Evolutionary conservation across 2,329 filamentous ascomycete genomes (phyloP).

Genomic region (Cladophialophora carrionii): DNA sequence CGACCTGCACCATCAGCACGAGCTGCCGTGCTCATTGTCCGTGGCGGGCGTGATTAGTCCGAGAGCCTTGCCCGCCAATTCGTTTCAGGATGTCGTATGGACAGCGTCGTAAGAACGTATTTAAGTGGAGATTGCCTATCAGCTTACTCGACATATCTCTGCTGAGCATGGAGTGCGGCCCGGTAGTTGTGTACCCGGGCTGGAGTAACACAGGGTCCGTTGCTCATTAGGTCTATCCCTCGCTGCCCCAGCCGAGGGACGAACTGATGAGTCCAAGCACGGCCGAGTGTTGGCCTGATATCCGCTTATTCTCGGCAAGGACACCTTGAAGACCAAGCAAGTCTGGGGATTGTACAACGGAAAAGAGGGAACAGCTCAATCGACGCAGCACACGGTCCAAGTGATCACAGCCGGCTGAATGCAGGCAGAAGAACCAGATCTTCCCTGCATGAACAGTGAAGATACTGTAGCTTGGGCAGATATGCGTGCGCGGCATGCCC

Average conservation of each 20-base stretch:
- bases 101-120: neutral
- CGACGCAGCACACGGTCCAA: neutral
- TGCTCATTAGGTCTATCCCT: neutral
- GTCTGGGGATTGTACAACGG: neutral
- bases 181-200: neutral
- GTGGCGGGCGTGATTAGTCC: neutral
- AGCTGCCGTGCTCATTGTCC: neutral
- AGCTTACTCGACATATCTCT: neutral
- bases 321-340: neutral
- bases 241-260: too few species aligned
- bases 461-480: conserved; percentile 6
- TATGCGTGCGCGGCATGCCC: neutral
- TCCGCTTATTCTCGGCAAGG: neutral
- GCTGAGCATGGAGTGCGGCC: neutral
- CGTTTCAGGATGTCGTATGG: neutral
- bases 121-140: neutral
- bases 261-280: neutral
- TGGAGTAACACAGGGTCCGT: neutral
- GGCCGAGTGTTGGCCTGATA: neutral
- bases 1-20: neutral
- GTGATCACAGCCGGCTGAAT: neutral
- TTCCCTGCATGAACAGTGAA: conserved; percentile 6
- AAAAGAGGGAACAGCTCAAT: neutral
- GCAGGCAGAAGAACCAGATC: conserved; percentile 4
- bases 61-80: neutral